These are phyloP conservation scores for Malassezia arunalokei DNA, from an alignment of 1,284 basidiomycete genomes.

Conservation along the genomic window DNA sequence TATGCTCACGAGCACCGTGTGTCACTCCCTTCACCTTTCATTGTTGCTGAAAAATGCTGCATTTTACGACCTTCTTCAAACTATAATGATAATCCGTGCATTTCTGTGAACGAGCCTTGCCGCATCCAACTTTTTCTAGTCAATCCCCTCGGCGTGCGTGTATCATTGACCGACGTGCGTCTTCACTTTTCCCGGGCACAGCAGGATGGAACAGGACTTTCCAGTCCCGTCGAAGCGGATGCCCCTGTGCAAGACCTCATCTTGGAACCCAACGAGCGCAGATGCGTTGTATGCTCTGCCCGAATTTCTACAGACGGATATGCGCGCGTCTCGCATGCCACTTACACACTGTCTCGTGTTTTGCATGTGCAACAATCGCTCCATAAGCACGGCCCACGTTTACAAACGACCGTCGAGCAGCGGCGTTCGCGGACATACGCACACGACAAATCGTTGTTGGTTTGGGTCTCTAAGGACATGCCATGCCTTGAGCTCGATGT, in stretches of 20 bases:
- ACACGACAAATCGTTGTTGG: conserved; percentile 45
- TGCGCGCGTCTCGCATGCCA: conserved; percentile 36
- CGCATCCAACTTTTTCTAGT: background rate
- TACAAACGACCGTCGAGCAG: conserved; percentile 48
- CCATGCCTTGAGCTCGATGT: conserved; percentile 42
- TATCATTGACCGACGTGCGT: background rate
- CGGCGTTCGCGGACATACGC: conserved; percentile 47
- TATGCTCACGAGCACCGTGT: conserved; percentile 18
- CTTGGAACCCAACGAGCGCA: background rate
- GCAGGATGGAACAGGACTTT: background rate
- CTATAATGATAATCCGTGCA: background rate
- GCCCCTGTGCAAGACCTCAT: background rate
- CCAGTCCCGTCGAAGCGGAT: background rate
- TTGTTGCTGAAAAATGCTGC: background rate
- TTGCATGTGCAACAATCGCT: conserved; percentile 48
- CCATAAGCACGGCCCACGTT: conserved; percentile 45
- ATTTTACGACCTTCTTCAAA: background rate
- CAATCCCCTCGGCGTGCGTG: conserved; percentile 5
- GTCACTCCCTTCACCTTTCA: background rate
- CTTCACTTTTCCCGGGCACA: background rate
- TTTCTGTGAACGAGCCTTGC: background rate
- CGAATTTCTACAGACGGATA: background rate
- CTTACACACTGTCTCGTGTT: conserved; percentile 48
- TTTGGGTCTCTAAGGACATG: conserved; percentile 40
- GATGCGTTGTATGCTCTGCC: background rate